Conservation (phyloP, 1,284 basidiomycete genomes). For the Boletus coffeatus region DNA sequence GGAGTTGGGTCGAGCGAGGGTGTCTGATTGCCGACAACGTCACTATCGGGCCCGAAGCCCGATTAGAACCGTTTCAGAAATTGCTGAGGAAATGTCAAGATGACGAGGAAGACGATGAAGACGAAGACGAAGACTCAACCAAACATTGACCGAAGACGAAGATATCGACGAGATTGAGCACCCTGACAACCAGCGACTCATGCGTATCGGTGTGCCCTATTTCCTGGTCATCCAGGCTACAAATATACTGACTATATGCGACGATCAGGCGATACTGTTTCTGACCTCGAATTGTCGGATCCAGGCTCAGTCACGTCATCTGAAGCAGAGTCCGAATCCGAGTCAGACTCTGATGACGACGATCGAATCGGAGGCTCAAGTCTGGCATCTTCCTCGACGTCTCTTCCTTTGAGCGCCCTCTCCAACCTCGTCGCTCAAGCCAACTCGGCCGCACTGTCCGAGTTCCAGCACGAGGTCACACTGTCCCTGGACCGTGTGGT, state of each 20-base stretch:
- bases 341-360: slow-evolving; percentile 25
- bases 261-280: slow-evolving; percentile 50
- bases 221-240: background rate
- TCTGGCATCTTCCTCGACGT: slow-evolving; percentile 38
- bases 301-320: slow-evolving; percentile 45
- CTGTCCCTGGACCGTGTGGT: slow-evolving; percentile 79
- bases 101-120: slow-evolving; percentile 30
- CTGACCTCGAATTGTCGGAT: slow-evolving; percentile 57
- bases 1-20: slow-evolving; percentile 57
- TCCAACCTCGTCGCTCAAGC: slow-evolving; percentile 32
- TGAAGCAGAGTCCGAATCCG: slow-evolving; percentile 30
- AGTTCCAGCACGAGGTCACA: slow-evolving; percentile 74
- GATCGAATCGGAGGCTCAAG: slow-evolving; percentile 33
- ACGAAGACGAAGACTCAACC: slow-evolving; percentile 36
- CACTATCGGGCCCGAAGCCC: slow-evolving; percentile 68
- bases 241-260: slow-evolving; percentile 2
- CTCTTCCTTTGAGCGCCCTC: slow-evolving; percentile 33
- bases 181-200: slow-evolving; percentile 59
- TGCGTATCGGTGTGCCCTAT: slow-evolving; percentile 55
- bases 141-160: slow-evolving; percentile 51
- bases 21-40: slow-evolving; percentile 82
- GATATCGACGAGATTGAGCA: slow-evolving; percentile 55
- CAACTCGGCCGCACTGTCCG: slow-evolving; percentile 49
- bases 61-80: slow-evolving; percentile 64
- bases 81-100: slow-evolving; percentile 48